phyloP scores from a whole-genome alignment of 2,329 filamentous ascomycete species.

The Emergomyces africanus region DNA sequence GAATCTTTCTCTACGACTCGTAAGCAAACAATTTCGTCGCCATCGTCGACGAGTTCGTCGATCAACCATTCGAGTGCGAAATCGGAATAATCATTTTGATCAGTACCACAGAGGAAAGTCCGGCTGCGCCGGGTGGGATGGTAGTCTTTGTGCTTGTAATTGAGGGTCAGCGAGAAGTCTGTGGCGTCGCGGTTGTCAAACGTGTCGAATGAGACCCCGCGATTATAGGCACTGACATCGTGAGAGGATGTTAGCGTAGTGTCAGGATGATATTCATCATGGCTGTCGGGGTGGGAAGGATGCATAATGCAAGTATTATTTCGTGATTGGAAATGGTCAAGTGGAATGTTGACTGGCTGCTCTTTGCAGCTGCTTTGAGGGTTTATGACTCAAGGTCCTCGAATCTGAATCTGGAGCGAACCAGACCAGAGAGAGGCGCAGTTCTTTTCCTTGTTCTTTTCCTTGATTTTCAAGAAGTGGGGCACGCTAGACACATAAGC shows the following conservation, averaged over 20 bases:
- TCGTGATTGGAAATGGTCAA: not conserved
- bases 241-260: slow-evolving; percentile 3
- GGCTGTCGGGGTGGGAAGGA: not conserved
- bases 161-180: slow-evolving; percentile 67
- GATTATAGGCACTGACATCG: slow-evolving; percentile 46
- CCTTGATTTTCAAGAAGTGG: slow-evolving; percentile 3
- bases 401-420: not conserved
- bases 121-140: slow-evolving; percentile 66
- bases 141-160: slow-evolving; percentile 77
- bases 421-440: not conserved
- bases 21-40: slow-evolving; percentile 84
- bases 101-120: slow-evolving; percentile 81
- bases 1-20: slow-evolving; percentile 76
- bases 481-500: slow-evolving; percentile 7
- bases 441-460: not conserved
- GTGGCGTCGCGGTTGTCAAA: slow-evolving; percentile 54
- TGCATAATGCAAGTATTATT: not conserved
- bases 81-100: slow-evolving; percentile 83
- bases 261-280: not conserved
- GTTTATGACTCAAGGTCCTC: not conserved
- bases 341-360: not conserved
- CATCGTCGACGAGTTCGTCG: slow-evolving; percentile 83
- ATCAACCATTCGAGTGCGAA: slow-evolving; percentile 88
- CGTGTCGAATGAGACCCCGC: slow-evolving; percentile 62
- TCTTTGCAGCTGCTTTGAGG: not conserved